A percentile compares a stretch with the other conserved stretches of the same genome.
These are phyloP conservation scores for Lipomyces yamadae DNA, from an alignment of 805 yeast genomes.

Conservation along the genomic window DNA sequence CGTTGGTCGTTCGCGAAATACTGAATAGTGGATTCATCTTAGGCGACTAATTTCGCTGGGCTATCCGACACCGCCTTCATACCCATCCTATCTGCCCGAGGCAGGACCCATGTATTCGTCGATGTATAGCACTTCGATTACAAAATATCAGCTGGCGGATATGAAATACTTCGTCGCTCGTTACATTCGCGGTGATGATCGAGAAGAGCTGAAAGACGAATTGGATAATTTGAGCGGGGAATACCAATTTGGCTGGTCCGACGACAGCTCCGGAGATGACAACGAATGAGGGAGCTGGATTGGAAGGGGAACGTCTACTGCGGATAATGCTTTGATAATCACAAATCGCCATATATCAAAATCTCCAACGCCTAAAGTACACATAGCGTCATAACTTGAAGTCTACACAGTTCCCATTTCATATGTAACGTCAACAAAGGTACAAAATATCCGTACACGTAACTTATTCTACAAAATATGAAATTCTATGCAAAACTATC, in stretches of 20 bases:
- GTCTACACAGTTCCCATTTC: not conserved
- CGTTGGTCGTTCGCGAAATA: not conserved
- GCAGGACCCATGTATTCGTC: slow-evolving; percentile 1
- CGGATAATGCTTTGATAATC: not conserved
- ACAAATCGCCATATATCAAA: not conserved
- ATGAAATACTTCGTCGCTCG: slow-evolving; percentile 17
- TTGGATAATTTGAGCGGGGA: slow-evolving; percentile 52
- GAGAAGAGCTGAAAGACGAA: slow-evolving; percentile 59
- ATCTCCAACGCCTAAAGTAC: not conserved
- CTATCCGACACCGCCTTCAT: slow-evolving; percentile 12
- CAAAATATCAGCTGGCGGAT: slow-evolving; percentile 7
- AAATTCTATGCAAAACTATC: slow-evolving; percentile 4
- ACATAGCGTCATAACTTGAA: not conserved
- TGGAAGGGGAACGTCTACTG: not conserved
- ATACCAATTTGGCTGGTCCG: slow-evolving; percentile 59
- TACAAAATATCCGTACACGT: not conserved
- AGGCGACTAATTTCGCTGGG: slow-evolving; percentile 2
- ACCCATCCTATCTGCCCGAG: not conserved
- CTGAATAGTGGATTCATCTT: not conserved
- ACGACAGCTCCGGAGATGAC: slow-evolving; percentile 41
- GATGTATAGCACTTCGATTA: not conserved
- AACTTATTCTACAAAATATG: not conserved
- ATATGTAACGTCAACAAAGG: not conserved
- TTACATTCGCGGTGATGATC: slow-evolving; percentile 52
- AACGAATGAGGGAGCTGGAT: not conserved